phyloP scores from a whole-genome alignment of 306 rosid species.

The Cucurbita pepo region DNA sequence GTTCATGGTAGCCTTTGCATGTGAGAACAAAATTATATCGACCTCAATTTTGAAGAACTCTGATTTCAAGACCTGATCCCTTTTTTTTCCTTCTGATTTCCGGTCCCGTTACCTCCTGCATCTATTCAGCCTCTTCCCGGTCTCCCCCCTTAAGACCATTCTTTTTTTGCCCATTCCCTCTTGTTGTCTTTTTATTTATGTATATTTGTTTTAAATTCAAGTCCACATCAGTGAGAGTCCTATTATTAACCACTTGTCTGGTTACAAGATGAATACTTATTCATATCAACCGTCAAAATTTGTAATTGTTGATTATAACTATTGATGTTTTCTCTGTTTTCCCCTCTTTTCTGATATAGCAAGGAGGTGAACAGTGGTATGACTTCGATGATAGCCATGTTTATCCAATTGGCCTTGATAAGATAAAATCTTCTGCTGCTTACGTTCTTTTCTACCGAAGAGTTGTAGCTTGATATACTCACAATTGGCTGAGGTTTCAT shows the following conservation, averaged over 20 bases:
- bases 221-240: neutral
- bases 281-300: neutral
- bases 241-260: neutral
- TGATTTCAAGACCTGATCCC: neutral
- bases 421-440: conserved; percentile 91
- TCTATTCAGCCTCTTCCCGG: neutral
- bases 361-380: conserved; percentile 87
- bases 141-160: neutral
- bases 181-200: neutral
- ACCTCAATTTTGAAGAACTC: neutral
- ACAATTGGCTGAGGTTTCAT: neutral
- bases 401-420: conserved; percentile 62
- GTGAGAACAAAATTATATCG: neutral
- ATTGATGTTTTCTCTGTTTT: neutral
- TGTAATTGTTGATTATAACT: neutral
- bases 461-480: conserved; percentile 20
- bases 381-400: conserved; percentile 90
- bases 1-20: neutral
- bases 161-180: neutral
- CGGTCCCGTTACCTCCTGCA: neutral
- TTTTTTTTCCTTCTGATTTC: neutral
- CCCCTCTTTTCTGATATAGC: conserved; percentile 34
- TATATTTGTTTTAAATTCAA: neutral
- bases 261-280: neutral
- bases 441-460: conserved; percentile 96